Evolutionary conservation across 1,284 basidiomycete genomes (phyloP).

Genomic region (Termitomyces sp.): DNA sequence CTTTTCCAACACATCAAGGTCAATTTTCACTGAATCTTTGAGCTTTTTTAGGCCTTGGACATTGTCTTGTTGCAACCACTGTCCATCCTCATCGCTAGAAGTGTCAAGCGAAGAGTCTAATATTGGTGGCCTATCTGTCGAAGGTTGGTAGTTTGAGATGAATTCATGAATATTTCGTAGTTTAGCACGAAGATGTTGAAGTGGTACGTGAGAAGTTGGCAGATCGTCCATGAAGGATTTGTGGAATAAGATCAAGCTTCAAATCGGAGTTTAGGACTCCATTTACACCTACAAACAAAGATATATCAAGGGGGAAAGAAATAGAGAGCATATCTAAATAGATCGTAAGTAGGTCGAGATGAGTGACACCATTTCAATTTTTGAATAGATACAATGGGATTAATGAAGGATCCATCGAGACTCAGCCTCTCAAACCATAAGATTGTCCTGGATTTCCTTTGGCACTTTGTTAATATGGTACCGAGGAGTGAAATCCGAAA

Average conservation of each 20-base stretch:
- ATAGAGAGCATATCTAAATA: background rate
- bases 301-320: background rate
- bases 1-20: slow-evolving; percentile 51
- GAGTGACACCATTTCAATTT: too few relatives aligned
- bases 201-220: slow-evolving; percentile 30
- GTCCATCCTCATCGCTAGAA: slow-evolving; percentile 29
- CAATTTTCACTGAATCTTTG: slow-evolving; percentile 39
- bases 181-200: slow-evolving; percentile 29
- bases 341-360: background rate
- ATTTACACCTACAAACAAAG: background rate
- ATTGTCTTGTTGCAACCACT: slow-evolving; percentile 38
- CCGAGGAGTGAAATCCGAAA: background rate
- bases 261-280: background rate
- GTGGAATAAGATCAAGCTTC: background rate
- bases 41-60: slow-evolving; percentile 51
- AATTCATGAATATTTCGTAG: slow-evolving; percentile 38
- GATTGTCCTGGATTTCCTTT: background rate
- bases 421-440: background rate
- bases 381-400: background rate
- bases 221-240: background rate
- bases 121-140: slow-evolving; percentile 42
- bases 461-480: background rate
- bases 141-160: slow-evolving; percentile 41
- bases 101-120: slow-evolving; percentile 48
- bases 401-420: background rate